Evolutionary conservation across 139 green algal species (phyloP), one percentile per base, ranked within the genome.

Genomic region (Desmodesmus armatus): DNA sequence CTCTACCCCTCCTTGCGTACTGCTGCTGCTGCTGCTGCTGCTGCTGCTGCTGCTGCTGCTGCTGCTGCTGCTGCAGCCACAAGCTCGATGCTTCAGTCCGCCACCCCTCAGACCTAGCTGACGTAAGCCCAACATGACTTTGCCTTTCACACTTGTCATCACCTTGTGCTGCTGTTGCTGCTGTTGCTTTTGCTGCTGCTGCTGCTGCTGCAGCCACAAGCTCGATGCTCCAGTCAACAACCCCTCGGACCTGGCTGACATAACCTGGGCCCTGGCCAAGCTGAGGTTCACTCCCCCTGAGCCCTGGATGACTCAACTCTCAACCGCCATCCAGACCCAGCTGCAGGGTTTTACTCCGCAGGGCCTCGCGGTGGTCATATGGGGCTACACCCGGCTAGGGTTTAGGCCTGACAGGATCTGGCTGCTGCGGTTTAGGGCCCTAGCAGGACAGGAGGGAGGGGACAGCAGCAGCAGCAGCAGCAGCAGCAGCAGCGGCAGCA

Each of bases 291-390:
- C 39, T 25, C 51, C 70, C 15, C 49, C 69, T 25, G 23, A 44
- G 13, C 27, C 80, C 37, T 86, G 69, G 69, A 43, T 74, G 0
- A 21, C 51, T 31, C 35, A 23, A 25, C 39, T 86, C 1, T 33
- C 23, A 5, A 2, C 69, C 4, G 23, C 49, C 33, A 51, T 86
- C 47, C 65, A 35, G 4, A 21, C 39, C 11, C 25, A 9, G 9
- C 35, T 78, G 37, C 35, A 31, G 55, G 67, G 13, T 35, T 67
- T 86, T 25, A 66, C 19, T 49, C 51, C 80, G 23, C 69, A 67
- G 39, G n/a, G 37, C n/a, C 41, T 79, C 33, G 69, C 80, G 15
- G 43, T 86, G 72, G 49, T 86, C n/a, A 80, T 86, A 13, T 86
- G 80, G 80, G 69, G 66, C 3, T 73, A 65, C 13, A 70, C 35